phyloP scores from a whole-genome alignment of 2,329 filamentous ascomycete species.

The Cordyceps javanica region DNA sequence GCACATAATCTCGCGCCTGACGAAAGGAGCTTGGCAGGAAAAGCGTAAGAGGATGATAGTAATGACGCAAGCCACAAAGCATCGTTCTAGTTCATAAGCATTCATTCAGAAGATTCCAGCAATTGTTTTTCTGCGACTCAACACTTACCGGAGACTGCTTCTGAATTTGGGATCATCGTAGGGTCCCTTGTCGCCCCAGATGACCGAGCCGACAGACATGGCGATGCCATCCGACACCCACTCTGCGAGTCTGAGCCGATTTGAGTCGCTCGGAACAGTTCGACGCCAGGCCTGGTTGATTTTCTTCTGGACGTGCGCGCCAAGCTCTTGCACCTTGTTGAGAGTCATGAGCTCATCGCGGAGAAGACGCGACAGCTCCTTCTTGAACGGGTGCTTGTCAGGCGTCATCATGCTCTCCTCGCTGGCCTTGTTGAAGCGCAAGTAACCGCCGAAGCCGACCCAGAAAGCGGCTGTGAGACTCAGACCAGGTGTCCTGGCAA shows the following conservation, averaged over 20 bases:
- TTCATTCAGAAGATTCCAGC: neutral
- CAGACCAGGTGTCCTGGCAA: slow-evolving; percentile 3
- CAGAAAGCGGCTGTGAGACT: slow-evolving; percentile 8
- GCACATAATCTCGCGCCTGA: slow-evolving; percentile 3
- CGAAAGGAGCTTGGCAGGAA: neutral
- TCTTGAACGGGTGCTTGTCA: slow-evolving; percentile 9
- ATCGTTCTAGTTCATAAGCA: neutral
- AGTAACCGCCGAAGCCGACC: slow-evolving; percentile 7
- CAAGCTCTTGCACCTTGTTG: neutral
- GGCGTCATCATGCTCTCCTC: slow-evolving; percentile 9
- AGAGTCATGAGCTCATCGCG: slow-evolving; percentile 5
- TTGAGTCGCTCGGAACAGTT: neutral
- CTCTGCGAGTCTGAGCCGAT: neutral
- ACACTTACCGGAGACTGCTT: slow-evolving; percentile 5
- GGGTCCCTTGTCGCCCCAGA: slow-evolving; percentile 8
- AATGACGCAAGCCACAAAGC: neutral
- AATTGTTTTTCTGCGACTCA: no score
- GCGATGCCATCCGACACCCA: neutral
- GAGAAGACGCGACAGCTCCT: slow-evolving; percentile 7
- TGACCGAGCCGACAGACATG: slow-evolving; percentile 6
- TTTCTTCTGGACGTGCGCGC: neutral
- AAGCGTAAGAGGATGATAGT: slow-evolving; percentile 3
- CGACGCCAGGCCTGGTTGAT: slow-evolving; percentile 3
- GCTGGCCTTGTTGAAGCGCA: slow-evolving; percentile 10
- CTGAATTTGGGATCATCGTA: slow-evolving; percentile 3